These are phyloP conservation scores for Phaffia tasmanica DNA, from an alignment of 768 basidiomycete genomes.

Conservation along the genomic window DNA sequence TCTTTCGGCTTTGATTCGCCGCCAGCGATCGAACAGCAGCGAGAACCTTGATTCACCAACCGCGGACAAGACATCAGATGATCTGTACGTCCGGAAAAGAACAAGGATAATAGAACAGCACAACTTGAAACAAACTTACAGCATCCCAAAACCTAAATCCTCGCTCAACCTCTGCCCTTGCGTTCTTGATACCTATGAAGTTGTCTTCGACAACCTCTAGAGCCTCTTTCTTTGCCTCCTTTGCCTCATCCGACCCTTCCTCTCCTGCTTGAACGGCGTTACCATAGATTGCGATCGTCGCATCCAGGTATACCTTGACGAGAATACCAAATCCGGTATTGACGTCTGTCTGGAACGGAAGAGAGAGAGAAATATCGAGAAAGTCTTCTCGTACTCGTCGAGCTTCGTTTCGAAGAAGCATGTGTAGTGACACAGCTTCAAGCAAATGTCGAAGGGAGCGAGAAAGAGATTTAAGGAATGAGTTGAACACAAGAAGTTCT, in stretches of 20 bases:
- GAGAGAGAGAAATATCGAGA: constrained; percentile 75
- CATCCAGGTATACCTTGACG: constrained; percentile 88
- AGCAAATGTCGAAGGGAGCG: constrained; percentile 79
- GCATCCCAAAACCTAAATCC: constrained; percentile 99
- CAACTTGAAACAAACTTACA: constrained; percentile 46
- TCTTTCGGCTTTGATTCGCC: constrained; percentile 44
- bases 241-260: constrained; percentile 64
- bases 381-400: constrained; percentile 77
- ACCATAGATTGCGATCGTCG: constrained; percentile 69
- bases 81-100: not conserved
- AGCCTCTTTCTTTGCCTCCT: constrained; percentile 65
- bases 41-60: constrained; percentile 48
- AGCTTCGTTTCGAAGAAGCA: constrained; percentile 82
- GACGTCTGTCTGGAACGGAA: constrained; percentile 60
- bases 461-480: constrained; percentile 82
- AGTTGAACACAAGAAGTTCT: constrained; percentile 95
- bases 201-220: constrained; percentile 87
- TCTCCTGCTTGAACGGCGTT: constrained; percentile 55
- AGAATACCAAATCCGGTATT: constrained; percentile 97
- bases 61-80: constrained; percentile 1
- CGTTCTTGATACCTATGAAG: constrained; percentile 70
- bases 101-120: constrained; percentile 1
- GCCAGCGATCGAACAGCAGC: constrained; percentile 72
- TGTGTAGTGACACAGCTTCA: constrained; percentile 83
- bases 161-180: constrained; percentile 79